phyloP scores from a whole-genome alignment of 208 protist genomes.

The Crithidia expoeki region DNA sequence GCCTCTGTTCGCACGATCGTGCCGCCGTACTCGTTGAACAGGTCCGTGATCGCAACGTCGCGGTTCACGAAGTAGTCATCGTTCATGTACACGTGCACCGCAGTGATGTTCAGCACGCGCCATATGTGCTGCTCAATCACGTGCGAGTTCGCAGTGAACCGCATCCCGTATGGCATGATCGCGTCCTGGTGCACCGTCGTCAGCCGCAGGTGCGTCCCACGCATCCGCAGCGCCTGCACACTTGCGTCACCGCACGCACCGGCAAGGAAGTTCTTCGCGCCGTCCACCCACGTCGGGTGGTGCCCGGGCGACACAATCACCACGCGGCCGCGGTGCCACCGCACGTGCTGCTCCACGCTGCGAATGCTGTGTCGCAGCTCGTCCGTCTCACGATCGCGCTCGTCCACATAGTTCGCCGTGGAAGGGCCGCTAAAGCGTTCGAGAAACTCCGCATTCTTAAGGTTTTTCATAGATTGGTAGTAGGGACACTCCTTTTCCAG shows the following conservation, averaged over 20 bases:
- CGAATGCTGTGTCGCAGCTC: constrained; percentile 95
- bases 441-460: background rate
- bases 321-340: constrained; percentile 90
- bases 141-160: constrained; percentile 61
- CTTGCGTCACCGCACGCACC: constrained; percentile 31
- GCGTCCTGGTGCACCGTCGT: constrained; percentile 72
- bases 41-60: constrained; percentile 52
- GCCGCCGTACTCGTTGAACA: constrained; percentile 68
- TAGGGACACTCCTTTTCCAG: background rate
- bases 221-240: constrained; percentile 27
- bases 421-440: constrained; percentile 2
- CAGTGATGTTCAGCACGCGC: constrained; percentile 52
- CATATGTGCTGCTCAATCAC: constrained; percentile 66
- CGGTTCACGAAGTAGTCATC: constrained; percentile 82
- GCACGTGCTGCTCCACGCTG: constrained; percentile 92
- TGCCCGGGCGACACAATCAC: constrained; percentile 97
- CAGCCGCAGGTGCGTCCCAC: constrained; percentile 55
- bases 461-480: background rate
- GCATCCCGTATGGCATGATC: constrained; percentile 57
- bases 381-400: constrained; percentile 85
- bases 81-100: constrained; percentile 73
- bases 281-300: constrained; percentile 89
- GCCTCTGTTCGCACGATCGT: constrained; percentile 59
- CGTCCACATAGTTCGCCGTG: background rate
- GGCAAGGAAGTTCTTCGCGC: constrained; percentile 58